These are phyloP conservation scores for Hawksworthiomyces lignivorus DNA, from an alignment of 2,329 filamentous ascomycete species.

Conservation along the genomic window DNA sequence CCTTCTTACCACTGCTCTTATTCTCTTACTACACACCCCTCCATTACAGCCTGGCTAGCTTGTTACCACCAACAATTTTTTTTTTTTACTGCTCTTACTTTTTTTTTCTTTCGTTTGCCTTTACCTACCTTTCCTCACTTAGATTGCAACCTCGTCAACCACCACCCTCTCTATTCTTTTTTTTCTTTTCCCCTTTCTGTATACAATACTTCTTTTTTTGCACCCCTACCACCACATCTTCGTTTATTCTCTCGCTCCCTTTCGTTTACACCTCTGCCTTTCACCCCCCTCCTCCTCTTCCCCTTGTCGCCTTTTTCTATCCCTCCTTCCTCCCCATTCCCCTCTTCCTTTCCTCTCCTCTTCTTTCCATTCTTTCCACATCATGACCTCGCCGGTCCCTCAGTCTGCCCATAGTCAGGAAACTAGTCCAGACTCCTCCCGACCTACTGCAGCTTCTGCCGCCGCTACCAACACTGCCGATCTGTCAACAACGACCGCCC, in stretches of 20 bases:
- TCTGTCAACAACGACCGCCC: slow-evolving; percentile 20
- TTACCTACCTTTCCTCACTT: slow-evolving; percentile 4
- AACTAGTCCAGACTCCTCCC: slow-evolving; percentile 25
- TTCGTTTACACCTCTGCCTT: slow-evolving; percentile 17
- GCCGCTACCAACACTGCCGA: slow-evolving; percentile 21
- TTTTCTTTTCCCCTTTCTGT: neutral
- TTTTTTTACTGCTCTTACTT: slow-evolving; percentile 5
- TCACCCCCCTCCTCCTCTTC: neutral
- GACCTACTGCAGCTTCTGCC: slow-evolving; percentile 16
- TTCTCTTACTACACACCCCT: slow-evolving; percentile 1
- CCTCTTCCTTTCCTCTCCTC: slow-evolving; percentile 21
- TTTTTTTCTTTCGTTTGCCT: slow-evolving; percentile 4
- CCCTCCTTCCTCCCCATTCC: slow-evolving; percentile 20
- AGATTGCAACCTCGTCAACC: slow-evolving; percentile 13
- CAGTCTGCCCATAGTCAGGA: slow-evolving; percentile 15
- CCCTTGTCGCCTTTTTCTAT: neutral
- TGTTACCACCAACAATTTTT: slow-evolving; percentile 9
- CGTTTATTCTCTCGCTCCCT: slow-evolving; percentile 3
- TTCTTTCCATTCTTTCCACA: slow-evolving; percentile 21
- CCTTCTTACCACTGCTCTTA: neutral
- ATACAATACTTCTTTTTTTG: neutral
- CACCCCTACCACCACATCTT: neutral
- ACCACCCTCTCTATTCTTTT: slow-evolving; percentile 1
- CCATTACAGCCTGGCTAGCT: slow-evolving; percentile 10
- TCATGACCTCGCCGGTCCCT: slow-evolving; percentile 25